phyloP scores from a whole-genome alignment of 345 rosid genomes.

The Hibiscus trionum region DNA sequence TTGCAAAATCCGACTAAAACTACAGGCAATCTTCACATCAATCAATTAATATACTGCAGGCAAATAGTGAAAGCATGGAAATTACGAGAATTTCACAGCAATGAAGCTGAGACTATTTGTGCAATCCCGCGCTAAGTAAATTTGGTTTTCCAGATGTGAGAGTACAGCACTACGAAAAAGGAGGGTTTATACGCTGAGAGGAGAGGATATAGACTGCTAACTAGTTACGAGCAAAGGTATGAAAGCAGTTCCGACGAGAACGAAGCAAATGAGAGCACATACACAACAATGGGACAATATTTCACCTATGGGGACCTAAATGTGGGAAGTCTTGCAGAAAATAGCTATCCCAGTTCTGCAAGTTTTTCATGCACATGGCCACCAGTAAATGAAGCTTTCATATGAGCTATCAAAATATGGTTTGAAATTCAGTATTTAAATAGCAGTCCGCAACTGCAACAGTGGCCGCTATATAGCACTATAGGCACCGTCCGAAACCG shows the following conservation, averaged over 20 bases:
- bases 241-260: background rate
- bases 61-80: background rate
- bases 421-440: background rate
- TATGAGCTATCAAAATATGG: background rate
- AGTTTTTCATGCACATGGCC: background rate
- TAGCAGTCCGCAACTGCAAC: too few species aligned
- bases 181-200: background rate
- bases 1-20: background rate
- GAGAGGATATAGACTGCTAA: background rate
- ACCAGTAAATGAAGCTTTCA: background rate
- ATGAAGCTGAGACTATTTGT: background rate
- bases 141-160: background rate
- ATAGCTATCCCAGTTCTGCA: background rate
- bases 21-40: background rate
- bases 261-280: background rate
- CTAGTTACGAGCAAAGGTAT: background rate
- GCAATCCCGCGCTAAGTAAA: background rate
- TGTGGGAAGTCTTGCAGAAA: background rate
- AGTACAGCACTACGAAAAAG: background rate
- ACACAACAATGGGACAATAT: background rate
- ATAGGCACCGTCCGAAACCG: too few species aligned
- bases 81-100: background rate
- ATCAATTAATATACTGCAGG: background rate
- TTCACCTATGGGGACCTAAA: background rate
- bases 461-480: too few species aligned